Percentiles rank a stretch among this genome's conserved stretches.
phyloP scores from a whole-genome alignment of 305 asterid species.

The Fraxinus baroniana region DNA sequence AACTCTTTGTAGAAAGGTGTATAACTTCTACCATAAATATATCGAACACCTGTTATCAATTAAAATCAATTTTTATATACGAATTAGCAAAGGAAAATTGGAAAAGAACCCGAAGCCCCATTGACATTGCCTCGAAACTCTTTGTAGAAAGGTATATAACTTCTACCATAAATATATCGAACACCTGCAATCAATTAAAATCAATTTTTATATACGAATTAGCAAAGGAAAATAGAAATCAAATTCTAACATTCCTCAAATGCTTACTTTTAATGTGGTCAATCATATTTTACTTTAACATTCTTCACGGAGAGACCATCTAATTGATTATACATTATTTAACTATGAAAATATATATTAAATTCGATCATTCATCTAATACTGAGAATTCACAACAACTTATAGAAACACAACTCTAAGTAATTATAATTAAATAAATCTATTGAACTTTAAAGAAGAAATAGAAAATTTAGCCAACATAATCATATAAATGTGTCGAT shows the following conservation, averaged over 20 bases:
- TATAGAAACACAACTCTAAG: background rate
- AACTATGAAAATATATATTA: background rate
- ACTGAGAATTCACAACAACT: background rate
- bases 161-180: conserved; percentile 9
- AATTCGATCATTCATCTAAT: background rate
- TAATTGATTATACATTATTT: background rate
- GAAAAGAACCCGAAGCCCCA: conserved; percentile 23
- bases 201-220: background rate
- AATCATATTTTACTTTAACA: background rate
- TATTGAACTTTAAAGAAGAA: background rate
- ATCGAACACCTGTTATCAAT: conserved; percentile 32
- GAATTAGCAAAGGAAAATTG: background rate
- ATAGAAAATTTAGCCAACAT: conserved; percentile 9
- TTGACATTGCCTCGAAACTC: conserved; percentile 28
- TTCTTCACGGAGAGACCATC: conserved; percentile 3
- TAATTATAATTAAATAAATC: background rate
- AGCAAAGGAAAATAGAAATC: background rate
- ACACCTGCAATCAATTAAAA: conserved; percentile 33
- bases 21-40: conserved; percentile 5
- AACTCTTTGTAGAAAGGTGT: conserved; percentile 25
- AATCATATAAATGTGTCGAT: background rate
- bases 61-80: background rate
- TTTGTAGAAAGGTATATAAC: conserved; percentile 20
- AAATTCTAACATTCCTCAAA: background rate
- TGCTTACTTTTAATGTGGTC: background rate